Evolutionary conservation across 345 rosid genomes (phyloP).

Genomic region (Syzygium oleosum): DNA sequence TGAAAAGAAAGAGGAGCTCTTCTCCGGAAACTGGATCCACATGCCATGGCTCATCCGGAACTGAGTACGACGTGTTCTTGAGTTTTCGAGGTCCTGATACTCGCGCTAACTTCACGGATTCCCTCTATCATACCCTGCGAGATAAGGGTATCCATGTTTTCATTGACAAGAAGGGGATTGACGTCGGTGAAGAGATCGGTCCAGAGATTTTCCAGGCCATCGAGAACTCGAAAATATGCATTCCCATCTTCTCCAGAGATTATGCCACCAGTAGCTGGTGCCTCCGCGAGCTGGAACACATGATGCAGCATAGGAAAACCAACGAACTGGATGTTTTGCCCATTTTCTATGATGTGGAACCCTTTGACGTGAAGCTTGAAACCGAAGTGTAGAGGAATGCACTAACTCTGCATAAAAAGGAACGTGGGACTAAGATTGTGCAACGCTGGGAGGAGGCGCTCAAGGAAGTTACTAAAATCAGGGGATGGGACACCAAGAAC

Average conservation of each 20-base stretch:
- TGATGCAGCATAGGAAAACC: background rate
- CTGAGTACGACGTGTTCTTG: background rate
- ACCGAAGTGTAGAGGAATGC: background rate
- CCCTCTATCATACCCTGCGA: background rate
- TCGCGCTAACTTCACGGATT: background rate
- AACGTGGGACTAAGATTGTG: background rate
- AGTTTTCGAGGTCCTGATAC: background rate
- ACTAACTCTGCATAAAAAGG: background rate
- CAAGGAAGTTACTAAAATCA: background rate
- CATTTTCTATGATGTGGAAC: background rate
- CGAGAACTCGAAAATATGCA: background rate
- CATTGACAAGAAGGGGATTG: background rate
- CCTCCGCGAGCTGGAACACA: background rate
- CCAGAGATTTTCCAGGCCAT: background rate
- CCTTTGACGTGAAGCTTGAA: background rate
- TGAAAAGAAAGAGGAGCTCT: background rate
- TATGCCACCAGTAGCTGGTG: background rate
- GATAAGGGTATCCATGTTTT: background rate
- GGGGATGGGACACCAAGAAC: background rate
- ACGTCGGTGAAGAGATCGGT: background rate
- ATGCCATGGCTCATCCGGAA: accelerated
- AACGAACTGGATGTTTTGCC: background rate
- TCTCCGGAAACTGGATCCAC: background rate
- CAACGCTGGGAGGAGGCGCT: background rate
- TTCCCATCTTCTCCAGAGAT: background rate